A percentile compares a stretch with the other conserved stretches of the same genome.
Evolutionary conservation across 2,329 filamentous ascomycete species (phyloP).

Genomic region (Fusarium sp.): DNA sequence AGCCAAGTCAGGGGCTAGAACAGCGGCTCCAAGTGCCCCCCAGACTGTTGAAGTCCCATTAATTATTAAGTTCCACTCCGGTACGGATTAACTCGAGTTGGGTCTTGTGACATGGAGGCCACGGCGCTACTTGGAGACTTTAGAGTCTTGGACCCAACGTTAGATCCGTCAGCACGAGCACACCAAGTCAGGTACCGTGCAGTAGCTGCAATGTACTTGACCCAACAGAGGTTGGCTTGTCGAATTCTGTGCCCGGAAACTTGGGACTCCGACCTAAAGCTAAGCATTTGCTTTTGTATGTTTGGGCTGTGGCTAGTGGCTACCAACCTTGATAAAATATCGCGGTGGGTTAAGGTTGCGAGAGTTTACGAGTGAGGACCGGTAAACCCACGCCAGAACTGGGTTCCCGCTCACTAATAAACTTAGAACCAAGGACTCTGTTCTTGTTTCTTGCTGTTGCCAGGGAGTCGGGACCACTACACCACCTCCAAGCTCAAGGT

Average conservation of each 20-base stretch:
- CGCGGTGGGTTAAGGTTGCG: constrained; percentile 29
- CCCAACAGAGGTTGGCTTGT: constrained; percentile 21
- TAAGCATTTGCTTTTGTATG: constrained; percentile 22
- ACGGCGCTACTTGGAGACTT: neutral
- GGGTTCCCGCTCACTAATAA: neutral
- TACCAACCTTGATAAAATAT: too few species aligned
- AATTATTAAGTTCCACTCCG: constrained; percentile 1
- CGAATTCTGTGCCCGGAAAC: constrained; percentile 33
- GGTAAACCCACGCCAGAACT: constrained; percentile 23
- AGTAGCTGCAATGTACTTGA: constrained; percentile 11
- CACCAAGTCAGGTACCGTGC: constrained; percentile 26
- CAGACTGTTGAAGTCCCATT: constrained; percentile 1
- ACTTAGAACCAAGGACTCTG: neutral
- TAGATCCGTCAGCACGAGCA: constrained; percentile 22
- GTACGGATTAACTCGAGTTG: constrained; percentile 7
- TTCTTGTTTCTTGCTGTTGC: constrained; percentile 8
- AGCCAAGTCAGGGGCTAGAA: constrained; percentile 22
- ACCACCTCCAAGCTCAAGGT: too few species aligned
- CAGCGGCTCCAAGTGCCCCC: constrained; percentile 13
- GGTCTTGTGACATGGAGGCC: neutral
- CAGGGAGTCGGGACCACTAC: constrained; percentile 4
- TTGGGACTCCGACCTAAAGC: constrained; percentile 30
- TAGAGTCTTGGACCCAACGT: neutral
- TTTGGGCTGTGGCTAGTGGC: constrained; percentile 6
- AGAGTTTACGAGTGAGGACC: neutral